Evolutionary conservation across 495 filamentous ascomycete species (phyloP), one percentile per base, ranked within the genome.

Genomic region (Xylaria bambusicola): DNA sequence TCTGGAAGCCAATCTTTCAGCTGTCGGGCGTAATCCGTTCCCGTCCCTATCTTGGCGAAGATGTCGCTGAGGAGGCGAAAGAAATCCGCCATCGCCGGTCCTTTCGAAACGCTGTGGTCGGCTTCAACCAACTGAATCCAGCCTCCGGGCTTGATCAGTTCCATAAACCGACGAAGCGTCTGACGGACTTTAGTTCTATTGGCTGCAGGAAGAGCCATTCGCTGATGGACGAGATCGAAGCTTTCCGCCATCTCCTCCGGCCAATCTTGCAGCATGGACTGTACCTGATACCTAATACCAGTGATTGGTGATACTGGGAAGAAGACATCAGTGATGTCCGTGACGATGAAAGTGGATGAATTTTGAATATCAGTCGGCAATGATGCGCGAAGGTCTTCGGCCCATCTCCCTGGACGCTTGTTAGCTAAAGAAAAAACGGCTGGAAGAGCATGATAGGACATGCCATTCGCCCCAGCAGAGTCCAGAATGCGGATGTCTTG

Each of bases 201-300:
- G 6, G 40, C 52, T 6, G 52, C 52, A 29, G 52, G 23, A 36
- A 56, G 31, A 4, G 45, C 52, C 8, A 56, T 40, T 17, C 52
- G 52, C 36, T 55, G 52, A 18, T 55, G 52, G 21, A 55, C 52
- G 4, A 55, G 10, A 21, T 55, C 52, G 27, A 55, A 55, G 18
- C 35, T 55, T 8, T 21, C 33, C 2, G 24, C 15, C 52, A 35
- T 42, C 17, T 33, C 52, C 3, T 8, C 6, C 21, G 52, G 52
- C 21, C 40, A 55, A 5, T 35, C 20, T 36, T 55, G 23, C 17
- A 26, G 42, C 23, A 55, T 55, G 9, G 52, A 55, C 17, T 55
- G 52, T 21, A 42, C 52, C 6, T 27, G n/a, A 20, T 42, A 31
- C 36, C 17, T 35, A 9, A 41, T 31, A 3, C 52, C 52, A 27